Evolutionary conservation across 352 stramenopile species (phyloP), one percentile per base, ranked within the genome.

Genomic region (Phytopythium vexans): DNA sequence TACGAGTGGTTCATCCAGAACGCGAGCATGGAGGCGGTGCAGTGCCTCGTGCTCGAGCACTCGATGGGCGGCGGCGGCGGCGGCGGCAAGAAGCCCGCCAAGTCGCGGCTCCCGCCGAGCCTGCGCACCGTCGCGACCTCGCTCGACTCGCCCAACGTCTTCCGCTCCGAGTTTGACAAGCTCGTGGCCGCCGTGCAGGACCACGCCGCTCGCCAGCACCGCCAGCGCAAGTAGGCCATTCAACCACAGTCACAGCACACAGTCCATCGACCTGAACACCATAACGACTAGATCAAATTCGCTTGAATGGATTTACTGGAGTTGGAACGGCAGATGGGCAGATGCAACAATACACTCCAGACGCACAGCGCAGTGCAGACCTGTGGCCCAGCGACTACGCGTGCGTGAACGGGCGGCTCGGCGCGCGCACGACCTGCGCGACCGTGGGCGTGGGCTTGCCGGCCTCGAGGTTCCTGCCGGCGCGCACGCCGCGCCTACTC

Each of bases 1-100:
- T 90, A 91, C 65, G 79, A 96, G 49, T 94, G 82, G 75, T 97
- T 95, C 65, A 89, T 96, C 33, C 71, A 92, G 59, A 94, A 88
- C 57, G 47, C 69, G 9, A 68, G 62, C 11, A 59, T 96, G 40
- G 72, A 87, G 15, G 58, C 67, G 4, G 64, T 70, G 7, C 79
- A 93, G 48, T 94, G 85, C 40, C 66, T 96, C 36, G 72, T 96
- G 27, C 82, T 96, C 10, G 82, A 89, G 48, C 82, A 89, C 46
- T 70, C 71, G 37, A 72, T 59, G 32, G 65, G 64, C n/a, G 56
- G 36, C 42, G 45, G 11, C 49, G 56, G 44, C 8, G 72, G 41
- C 11, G 31, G 12, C 52, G 64, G 27, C 43, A 85, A 71, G 49
- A 64, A 74, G 40, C 38, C 49, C 14, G 58, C 61, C n/a, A 87